Evolutionary conservation across 495 filamentous ascomycete genomes (phyloP).

Genomic region (Sporormia fimetaria): DNA sequence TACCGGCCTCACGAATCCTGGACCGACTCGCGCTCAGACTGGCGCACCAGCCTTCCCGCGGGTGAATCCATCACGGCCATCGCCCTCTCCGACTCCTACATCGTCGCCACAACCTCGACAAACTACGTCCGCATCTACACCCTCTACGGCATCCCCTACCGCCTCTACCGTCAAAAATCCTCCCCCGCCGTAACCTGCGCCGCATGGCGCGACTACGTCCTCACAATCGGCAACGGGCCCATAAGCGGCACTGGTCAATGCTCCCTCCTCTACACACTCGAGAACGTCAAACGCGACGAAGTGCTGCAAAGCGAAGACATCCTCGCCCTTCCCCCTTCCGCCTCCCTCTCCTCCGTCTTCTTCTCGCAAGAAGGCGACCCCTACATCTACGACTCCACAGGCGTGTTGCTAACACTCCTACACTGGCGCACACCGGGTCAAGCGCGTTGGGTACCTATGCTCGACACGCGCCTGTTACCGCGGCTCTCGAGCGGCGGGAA

Average conservation of each 20-base stretch:
- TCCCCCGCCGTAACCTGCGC: slow-evolving; percentile 81
- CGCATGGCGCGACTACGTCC: slow-evolving; percentile 84
- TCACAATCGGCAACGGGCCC: slow-evolving; percentile 87
- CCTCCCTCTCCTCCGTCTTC: slow-evolving; percentile 67
- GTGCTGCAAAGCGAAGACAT: slow-evolving; percentile 84
- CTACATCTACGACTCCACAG: slow-evolving; percentile 84
- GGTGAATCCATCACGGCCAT: slow-evolving; percentile 75
- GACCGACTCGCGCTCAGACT: slow-evolving; percentile 81
- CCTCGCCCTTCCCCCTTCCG: slow-evolving; percentile 65
- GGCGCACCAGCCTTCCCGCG: slow-evolving; percentile 71
- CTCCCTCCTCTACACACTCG: slow-evolving; percentile 71
- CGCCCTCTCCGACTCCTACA: slow-evolving; percentile 82
- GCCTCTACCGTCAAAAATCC: slow-evolving; percentile 83
- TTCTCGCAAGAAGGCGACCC: slow-evolving; percentile 89
- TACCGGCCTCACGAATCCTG: slow-evolving; percentile 96
- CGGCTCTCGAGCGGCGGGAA: slow-evolving; percentile 74
- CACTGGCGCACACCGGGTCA: slow-evolving; percentile 82
- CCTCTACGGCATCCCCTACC: slow-evolving; percentile 77
- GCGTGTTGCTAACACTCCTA: slow-evolving; percentile 71
- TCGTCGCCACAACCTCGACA: slow-evolving; percentile 71
- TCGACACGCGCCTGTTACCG: slow-evolving; percentile 75
- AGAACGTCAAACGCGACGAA: slow-evolving; percentile 89
- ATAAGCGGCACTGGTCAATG: slow-evolving; percentile 65
- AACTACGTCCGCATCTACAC: slow-evolving; percentile 90
- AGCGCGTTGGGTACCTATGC: slow-evolving; percentile 80